Evolutionary conservation across 2,329 filamentous ascomycete species (phyloP).

Genomic region (Alternaria atra): DNA sequence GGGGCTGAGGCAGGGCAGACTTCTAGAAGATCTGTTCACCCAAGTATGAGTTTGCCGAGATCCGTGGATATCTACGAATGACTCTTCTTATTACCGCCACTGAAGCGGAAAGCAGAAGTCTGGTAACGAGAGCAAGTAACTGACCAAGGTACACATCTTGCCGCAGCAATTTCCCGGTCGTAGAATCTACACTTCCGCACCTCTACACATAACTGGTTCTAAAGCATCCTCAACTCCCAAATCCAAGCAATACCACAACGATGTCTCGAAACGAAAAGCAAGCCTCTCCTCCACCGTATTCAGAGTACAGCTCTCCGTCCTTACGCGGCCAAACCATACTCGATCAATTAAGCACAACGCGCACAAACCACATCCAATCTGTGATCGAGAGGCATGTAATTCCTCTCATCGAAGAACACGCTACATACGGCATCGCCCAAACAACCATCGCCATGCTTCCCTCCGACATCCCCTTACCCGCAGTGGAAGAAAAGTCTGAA

Average conservation of each 20-base stretch:
- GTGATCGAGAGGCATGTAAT: slow-evolving; percentile 53
- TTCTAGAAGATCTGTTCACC: background rate
- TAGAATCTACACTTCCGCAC: background rate
- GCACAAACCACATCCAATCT: slow-evolving; percentile 52
- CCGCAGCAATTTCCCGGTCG: background rate
- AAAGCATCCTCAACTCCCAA: background rate
- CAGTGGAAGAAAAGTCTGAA: slow-evolving; percentile 37
- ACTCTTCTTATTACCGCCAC: slow-evolving; percentile 5
- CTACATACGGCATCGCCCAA: slow-evolving; percentile 53
- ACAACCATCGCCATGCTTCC: slow-evolving; percentile 57
- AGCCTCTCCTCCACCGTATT: slow-evolving; percentile 14
- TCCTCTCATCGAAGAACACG: slow-evolving; percentile 53
- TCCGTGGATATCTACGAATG: slow-evolving; percentile 4
- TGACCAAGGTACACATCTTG: background rate
- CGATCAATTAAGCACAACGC: slow-evolving; percentile 50
- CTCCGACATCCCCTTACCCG: slow-evolving; percentile 49
- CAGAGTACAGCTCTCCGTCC: slow-evolving; percentile 25
- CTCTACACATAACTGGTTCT: background rate
- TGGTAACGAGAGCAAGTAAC: slow-evolving; percentile 1
- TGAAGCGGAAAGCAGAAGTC: background rate
- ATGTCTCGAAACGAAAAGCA: slow-evolving; percentile 24
- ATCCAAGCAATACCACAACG: background rate
- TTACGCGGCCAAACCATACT: slow-evolving; percentile 42
- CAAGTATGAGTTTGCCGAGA: slow-evolving; percentile 10
- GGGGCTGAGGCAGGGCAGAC: slow-evolving; percentile 18